Evolutionary conservation across 768 basidiomycete genomes (phyloP), one percentile per base, ranked within the genome.

Genomic region (Tephrocybe sp.): DNA sequence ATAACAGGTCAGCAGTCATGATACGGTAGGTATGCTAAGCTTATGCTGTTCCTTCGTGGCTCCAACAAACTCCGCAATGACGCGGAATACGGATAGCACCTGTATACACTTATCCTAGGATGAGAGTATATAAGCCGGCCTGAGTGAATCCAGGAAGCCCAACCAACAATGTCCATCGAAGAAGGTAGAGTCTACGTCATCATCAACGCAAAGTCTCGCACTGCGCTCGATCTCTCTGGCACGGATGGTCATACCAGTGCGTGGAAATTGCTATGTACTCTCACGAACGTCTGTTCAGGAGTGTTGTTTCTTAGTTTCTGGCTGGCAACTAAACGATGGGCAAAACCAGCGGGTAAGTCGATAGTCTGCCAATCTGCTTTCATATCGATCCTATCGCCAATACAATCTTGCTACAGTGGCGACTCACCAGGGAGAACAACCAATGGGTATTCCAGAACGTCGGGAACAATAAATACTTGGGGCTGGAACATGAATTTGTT

Each of bases 221-320:
- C 72, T 12, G 71, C 62, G 17, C 49, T 77, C 14, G 78, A 80
- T 54, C 75, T 79, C 53, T 80, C 79, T 31, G 77, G 73, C n/a
- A 65, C 59, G 9, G 75, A 79, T 49, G 64, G 69, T 49, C 38
- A 43, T 1, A 67, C 72, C 44, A 65, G 73, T 75, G 58, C 2
- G 48, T 41, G 13, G 34, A 2, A 20, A 12, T 33, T 12, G 8
- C 23, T 4, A 36, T 4, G 39, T 33, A 11, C 39, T 35, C 17
- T 5, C 46, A 13, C 26, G n/a, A 5, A 30, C 1, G 17, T 33
- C 10, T 22, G 19, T 32, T 22, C 19, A 34, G 3, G 26, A 39
- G 35, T n/a, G 20, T 19, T 45, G 36, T 30, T 10, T 45, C n/a
- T 5, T 40, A 75, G 73, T 79, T 56, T 74, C 71, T 31, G 78